These are phyloP conservation scores for Isatis lusitanica DNA, from an alignment of 441 rosid genomes.

Conservation along the genomic window DNA sequence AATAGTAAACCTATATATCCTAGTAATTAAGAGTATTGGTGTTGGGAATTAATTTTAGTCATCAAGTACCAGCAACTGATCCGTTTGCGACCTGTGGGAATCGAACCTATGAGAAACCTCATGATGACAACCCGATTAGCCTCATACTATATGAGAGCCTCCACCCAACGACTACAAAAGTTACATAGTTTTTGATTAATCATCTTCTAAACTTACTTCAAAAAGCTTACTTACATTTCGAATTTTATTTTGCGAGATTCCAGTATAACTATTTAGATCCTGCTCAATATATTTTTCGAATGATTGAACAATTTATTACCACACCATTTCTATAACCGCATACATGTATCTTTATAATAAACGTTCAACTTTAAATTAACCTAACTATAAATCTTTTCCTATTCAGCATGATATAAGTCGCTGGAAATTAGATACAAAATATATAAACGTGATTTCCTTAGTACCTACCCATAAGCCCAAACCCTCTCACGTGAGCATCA, in stretches of 20 bases:
- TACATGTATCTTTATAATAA: not conserved
- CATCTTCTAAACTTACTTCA: too few species aligned
- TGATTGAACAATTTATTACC: not conserved
- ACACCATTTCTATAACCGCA: not conserved
- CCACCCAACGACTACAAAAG: not conserved
- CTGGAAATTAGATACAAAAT: slow-evolving; percentile 4
- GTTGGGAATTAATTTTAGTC: not conserved
- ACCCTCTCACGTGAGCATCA: slow-evolving; percentile 12
- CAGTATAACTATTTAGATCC: not conserved
- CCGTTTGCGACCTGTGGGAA: not conserved
- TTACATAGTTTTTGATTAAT: too few species aligned
- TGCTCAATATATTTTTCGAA: not conserved
- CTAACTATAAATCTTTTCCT: not conserved
- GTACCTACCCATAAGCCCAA: slow-evolving; percentile 34
- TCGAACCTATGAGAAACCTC: not conserved
- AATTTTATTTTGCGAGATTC: not conserved
- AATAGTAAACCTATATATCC: too few species aligned
- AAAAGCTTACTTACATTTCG: too few species aligned
- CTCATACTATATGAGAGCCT: not conserved
- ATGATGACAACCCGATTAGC: not conserved
- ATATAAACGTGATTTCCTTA: slow-evolving; percentile 29
- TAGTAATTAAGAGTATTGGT: not conserved
- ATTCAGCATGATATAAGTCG: not conserved
- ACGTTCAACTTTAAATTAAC: not conserved
- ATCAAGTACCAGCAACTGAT: not conserved